phyloP scores from a whole-genome alignment of 1,139 yeast species.

The Insectozyma bohioensis region DNA sequence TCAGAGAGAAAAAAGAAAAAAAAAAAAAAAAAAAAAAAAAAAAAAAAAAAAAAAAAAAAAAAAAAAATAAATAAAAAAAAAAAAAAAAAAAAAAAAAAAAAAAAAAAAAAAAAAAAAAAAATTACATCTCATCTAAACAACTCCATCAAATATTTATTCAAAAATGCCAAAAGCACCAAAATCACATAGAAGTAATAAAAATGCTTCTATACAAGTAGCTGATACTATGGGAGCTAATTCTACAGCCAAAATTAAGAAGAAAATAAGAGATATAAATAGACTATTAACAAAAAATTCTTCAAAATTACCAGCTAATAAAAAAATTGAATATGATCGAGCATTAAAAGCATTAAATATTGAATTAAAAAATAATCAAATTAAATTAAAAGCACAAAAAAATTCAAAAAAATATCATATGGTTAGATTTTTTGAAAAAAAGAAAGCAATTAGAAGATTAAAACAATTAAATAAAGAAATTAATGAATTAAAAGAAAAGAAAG shows the following conservation, averaged over 20 bases:
- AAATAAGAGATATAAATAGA: conserved; percentile 83
- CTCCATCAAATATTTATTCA: background rate
- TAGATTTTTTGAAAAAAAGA: conserved; percentile 85
- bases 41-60: conserved; percentile 1
- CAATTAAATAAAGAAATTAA: conserved; percentile 54
- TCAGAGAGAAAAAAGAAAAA: background rate
- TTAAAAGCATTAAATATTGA: conserved; percentile 71
- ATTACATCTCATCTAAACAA: conserved; percentile 3
- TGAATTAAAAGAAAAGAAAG: conserved; percentile 45
- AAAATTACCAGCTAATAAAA: conserved; percentile 70
- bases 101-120: conserved; percentile 2
- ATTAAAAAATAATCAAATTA: conserved; percentile 52
- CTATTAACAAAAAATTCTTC: conserved; percentile 51
- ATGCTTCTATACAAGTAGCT: conserved; percentile 24
- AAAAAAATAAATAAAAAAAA: background rate
- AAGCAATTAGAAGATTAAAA: conserved; percentile 75
- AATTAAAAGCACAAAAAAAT: conserved; percentile 53
- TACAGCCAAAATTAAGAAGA: conserved; percentile 68
- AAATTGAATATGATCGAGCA: conserved; percentile 84
- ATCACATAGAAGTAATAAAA: conserved; percentile 12
- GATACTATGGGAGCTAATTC: conserved; percentile 38
- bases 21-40: background rate
- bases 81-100: too few relatives aligned
- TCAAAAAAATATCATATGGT: conserved; percentile 93
- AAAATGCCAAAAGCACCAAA: conserved; percentile 14